phyloP scores from a whole-genome alignment of 1,139 yeast species.

The Pichia sp. region DNA sequence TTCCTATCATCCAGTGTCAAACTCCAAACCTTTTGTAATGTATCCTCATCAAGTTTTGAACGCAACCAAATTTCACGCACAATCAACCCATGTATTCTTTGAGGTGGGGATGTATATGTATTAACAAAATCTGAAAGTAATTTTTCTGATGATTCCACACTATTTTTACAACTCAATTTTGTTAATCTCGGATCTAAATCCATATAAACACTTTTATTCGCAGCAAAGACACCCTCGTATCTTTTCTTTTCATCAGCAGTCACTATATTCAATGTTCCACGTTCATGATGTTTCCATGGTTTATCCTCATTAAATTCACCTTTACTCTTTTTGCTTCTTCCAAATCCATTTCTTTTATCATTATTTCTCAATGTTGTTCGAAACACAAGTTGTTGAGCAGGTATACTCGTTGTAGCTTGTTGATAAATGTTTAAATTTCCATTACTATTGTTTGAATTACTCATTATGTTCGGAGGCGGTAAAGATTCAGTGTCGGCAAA shows the following conservation, averaged over 20 bases:
- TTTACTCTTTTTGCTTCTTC: slow-evolving; percentile 34
- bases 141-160: background rate
- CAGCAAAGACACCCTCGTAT: slow-evolving; percentile 90
- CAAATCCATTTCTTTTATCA: slow-evolving; percentile 29
- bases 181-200: slow-evolving; percentile 13
- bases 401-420: background rate
- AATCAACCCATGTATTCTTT: slow-evolving; percentile 52
- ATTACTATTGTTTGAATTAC: background rate
- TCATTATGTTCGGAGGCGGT: background rate
- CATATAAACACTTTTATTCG: slow-evolving; percentile 57
- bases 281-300: slow-evolving; percentile 90
- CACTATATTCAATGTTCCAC: slow-evolving; percentile 41
- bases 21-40: slow-evolving; percentile 66
- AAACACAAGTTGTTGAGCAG: slow-evolving; percentile 37
- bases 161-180: no score
- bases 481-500: no score
- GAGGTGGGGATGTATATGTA: slow-evolving; percentile 11
- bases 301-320: slow-evolving; percentile 74
- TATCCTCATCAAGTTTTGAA: slow-evolving; percentile 61
- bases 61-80: slow-evolving; percentile 78
- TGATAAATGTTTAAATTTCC: slow-evolving; percentile 1
- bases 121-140: slow-evolving; percentile 9
- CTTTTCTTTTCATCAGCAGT: slow-evolving; percentile 74
- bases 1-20: slow-evolving; percentile 64
- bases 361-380: slow-evolving; percentile 66